Evolutionary conservation across 1,284 basidiomycete species (phyloP), one percentile per base, ranked within the genome.

Genomic region (Microbotryum scabiosae): DNA sequence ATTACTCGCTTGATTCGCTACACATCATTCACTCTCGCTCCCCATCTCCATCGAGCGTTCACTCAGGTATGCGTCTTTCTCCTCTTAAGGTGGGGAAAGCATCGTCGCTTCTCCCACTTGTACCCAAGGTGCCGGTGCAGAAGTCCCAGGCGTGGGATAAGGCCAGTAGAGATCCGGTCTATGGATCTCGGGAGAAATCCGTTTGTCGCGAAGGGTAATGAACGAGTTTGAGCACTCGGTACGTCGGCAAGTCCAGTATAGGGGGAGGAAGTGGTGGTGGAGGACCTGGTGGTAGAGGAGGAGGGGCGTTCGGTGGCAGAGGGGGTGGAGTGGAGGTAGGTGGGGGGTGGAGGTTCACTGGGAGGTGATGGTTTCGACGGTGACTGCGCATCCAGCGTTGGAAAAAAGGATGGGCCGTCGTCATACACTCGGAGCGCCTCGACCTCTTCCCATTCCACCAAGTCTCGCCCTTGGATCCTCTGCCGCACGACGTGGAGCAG

Each of bases 381-480:
- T 20, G 16, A 9, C 20, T 14, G 36, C 46, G 8, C 49, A 7
- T 5, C 49, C 28, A 23, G 21, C 26, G 18, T 7, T 23, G 21
- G 41, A 23, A n/a, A 26, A n/a, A 23, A 18, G 3, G 20, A 21
- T 3, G 12, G 5, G 4, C 32, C 53, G 0, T 43, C 28, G 30
- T 43, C 59, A n/a, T 56, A 58, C 0, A 64, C 25, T 28, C 44
- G 56, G 14, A 64, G 52, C 21, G 52, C n/a, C 7, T 60, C 52
- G 21, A 64, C 50, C 3, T 58, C 59, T 21, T 55, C 59, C 4
- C 55, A 46, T 4, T 55, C 50, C 4, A 23, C 36, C 0, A 56
- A 14, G 3, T 63, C 57, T 1, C 54, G 43, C n/a, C 41, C 43
- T 21, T 44, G 43, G 12, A 26, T 41, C 23, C 56, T 54, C 23